A percentile compares a stretch with the other conserved stretches of the same genome.
These are phyloP conservation scores for Mytilinidion resinicola DNA, from an alignment of 495 filamentous ascomycete genomes.

Conservation along the genomic window DNA sequence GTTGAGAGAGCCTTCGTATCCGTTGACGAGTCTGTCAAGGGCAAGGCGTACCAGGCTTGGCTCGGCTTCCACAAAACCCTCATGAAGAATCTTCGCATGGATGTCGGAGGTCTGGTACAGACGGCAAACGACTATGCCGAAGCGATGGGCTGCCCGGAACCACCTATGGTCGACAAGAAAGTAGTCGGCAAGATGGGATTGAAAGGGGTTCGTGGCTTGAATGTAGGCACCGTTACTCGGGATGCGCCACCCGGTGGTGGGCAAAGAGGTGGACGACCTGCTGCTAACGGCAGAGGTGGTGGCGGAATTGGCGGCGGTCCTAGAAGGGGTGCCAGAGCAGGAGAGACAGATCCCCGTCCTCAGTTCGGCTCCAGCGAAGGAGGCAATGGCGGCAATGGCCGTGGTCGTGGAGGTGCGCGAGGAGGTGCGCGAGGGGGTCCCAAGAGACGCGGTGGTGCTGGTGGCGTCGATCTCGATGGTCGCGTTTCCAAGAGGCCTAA, in stretches of 20 bases:
- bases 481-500: not conserved
- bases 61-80: slow-evolving; percentile 51
- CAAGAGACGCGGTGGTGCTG: not conserved
- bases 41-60: slow-evolving; percentile 52
- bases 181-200: slow-evolving; percentile 50
- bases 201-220: slow-evolving; percentile 37
- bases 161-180: slow-evolving; percentile 41
- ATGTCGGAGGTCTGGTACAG: slow-evolving; percentile 36
- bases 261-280: not conserved
- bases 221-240: slow-evolving; percentile 1
- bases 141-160: slow-evolving; percentile 42
- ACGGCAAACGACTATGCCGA: slow-evolving; percentile 44
- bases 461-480: not conserved
- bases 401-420: not conserved
- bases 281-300: not conserved
- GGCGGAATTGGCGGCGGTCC: not conserved
- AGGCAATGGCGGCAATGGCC: not conserved
- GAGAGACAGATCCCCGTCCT: not conserved
- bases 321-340: not conserved
- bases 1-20: slow-evolving; percentile 32
- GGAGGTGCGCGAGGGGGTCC: not conserved
- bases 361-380: not conserved
- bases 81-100: slow-evolving; percentile 40
- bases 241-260: not conserved
- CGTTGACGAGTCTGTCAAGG: slow-evolving; percentile 45